Percentiles rank a stretch among this genome's conserved stretches.
Conservation (phyloP, 345 rosid species). For the Passiflora organensis region DNA sequence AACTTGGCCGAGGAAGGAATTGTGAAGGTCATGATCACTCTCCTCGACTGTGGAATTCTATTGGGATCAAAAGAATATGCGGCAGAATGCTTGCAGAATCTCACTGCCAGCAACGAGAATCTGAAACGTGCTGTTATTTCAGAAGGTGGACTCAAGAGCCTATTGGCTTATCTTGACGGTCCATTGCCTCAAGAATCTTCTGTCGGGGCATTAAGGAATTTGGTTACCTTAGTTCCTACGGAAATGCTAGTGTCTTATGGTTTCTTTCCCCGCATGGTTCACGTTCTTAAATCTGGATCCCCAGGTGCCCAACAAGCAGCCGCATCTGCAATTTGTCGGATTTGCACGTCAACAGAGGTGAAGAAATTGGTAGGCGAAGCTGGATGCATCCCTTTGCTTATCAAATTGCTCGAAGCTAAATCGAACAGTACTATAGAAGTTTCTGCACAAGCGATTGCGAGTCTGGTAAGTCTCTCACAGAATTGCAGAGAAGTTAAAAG, state of each 20-base stretch:
- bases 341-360: constrained; percentile 47
- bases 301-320: constrained; percentile 83
- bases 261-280: constrained; percentile 69
- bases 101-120: constrained; percentile 71
- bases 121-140: constrained; percentile 60
- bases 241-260: constrained; percentile 43
- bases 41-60: constrained; percentile 66
- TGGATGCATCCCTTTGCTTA: constrained; percentile 69
- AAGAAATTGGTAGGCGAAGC: constrained; percentile 76
- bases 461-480: constrained; percentile 55
- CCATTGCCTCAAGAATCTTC: constrained; percentile 88
- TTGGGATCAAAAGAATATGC: constrained; percentile 84
- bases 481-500: constrained; percentile 68
- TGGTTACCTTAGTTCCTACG: constrained; percentile 51
- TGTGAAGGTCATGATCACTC: constrained; percentile 59
- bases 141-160: constrained; percentile 64
- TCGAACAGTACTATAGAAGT: constrained; percentile 52
- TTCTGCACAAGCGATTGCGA: constrained; percentile 75
- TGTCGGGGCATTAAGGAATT: constrained; percentile 67
- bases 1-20: constrained; percentile 77
- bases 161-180: constrained; percentile 66
- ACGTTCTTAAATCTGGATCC: constrained; percentile 83
- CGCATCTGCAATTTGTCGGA: constrained; percentile 69
- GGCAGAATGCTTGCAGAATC: constrained; percentile 87
- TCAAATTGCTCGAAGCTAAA: constrained; percentile 73